Evolutionary conservation across 768 basidiomycete species (phyloP).

Genomic region (Suillus hirtellus): DNA sequence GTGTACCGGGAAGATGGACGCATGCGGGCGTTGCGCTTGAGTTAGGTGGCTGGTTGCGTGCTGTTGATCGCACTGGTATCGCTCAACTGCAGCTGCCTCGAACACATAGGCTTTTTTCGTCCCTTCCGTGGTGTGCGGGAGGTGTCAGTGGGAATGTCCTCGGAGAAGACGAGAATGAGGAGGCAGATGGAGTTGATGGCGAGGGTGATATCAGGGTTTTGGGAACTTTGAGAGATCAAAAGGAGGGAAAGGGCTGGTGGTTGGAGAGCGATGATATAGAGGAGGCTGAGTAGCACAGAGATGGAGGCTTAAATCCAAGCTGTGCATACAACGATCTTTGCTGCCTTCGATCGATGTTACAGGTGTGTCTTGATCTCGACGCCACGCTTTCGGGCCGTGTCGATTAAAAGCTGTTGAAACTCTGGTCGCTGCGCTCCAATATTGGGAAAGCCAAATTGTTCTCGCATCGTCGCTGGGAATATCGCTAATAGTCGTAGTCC

Average conservation of each 20-base stretch:
- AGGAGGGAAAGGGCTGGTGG: conserved; percentile 39
- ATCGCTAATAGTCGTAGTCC: conserved; percentile 12
- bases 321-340: neutral
- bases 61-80: conserved; percentile 33
- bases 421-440: conserved; percentile 33
- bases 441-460: conserved; percentile 27
- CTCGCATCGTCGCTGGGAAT: conserved; percentile 18
- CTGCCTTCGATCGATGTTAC: no score
- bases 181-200: conserved; percentile 27
- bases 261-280: conserved; percentile 62
- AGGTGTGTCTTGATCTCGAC: conserved; percentile 26
- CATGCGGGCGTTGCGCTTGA: conserved; percentile 52
- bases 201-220: conserved; percentile 32
- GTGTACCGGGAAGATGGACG: conserved; percentile 48
- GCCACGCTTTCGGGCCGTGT: conserved; percentile 32
- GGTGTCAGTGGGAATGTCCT: conserved; percentile 20
- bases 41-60: conserved; percentile 59
- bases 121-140: conserved; percentile 44
- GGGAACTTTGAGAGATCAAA: conserved; percentile 24
- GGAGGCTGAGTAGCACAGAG: conserved; percentile 29
- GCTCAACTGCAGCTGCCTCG: conserved; percentile 16
- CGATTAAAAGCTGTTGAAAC: conserved; percentile 33
- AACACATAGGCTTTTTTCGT: conserved; percentile 54
- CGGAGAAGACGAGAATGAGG: conserved; percentile 32
- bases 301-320: neutral